Evolutionary conservation across 768 basidiomycete genomes (phyloP), one percentile per base, ranked within the genome.

Genomic region (Tephrocybe sp.): DNA sequence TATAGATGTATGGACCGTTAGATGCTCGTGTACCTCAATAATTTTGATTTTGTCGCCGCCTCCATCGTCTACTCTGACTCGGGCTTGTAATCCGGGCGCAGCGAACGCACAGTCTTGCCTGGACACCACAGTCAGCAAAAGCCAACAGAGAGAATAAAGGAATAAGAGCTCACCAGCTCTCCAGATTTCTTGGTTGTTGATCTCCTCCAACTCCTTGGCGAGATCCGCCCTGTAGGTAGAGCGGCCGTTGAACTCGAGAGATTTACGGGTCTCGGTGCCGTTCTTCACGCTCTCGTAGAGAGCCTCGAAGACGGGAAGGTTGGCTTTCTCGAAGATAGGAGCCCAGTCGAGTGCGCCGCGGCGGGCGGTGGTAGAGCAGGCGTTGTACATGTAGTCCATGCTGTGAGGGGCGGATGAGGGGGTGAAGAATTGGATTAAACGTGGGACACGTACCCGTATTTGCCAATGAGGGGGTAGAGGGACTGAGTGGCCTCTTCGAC

Each of bases 401-500:
- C 94, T 94, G 40, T 38, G 36, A 46, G 30, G 47, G n/a, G 26
- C 8, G 42, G 5, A 30, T 45, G 26, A 32, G 19, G 44, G 21
- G 39, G 44, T 13, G 49, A 25, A 15, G 43, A 36, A 21, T 16
- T 28, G 40, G 13, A 5, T 15, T 2, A 15, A 31, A 13, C 11
- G 12, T 1, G 12, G 27, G 46, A n/a, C 6, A 65, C 84, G 47
- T 68, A 90, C 87, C 93, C 94, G 68, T 97, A 89, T 64, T 87
- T 81, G 58, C 96, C 97, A 63, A 99, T 93, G 69, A 99, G 72
- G 52, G 97, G 97, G 79, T 92, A 98, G 56, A 99, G 84, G 31
- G 93, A 96, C 67, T 99, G 95, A 35, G 96, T 98, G n/a, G 97
- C 97, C 76, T 98, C 97, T 73, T 98, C 97, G 54, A 98, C 97